Evolutionary conservation across 1,284 basidiomycete species (phyloP), one percentile per base, ranked within the genome.

Genomic region (Papiliotrema terrestris): DNA sequence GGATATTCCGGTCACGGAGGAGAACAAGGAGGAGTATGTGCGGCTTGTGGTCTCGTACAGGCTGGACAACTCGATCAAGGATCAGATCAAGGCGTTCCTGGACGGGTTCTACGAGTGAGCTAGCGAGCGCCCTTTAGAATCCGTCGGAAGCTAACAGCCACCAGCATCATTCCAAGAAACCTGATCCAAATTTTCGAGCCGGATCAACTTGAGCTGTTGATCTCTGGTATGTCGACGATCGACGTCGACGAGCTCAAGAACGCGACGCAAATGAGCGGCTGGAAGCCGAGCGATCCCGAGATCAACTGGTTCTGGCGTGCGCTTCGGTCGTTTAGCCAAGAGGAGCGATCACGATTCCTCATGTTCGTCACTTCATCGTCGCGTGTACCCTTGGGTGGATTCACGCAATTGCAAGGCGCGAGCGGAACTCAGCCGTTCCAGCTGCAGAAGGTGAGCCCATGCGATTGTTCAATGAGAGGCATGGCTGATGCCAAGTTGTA

Each of bases 241-340:
- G 94, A 98, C 65, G 92, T 98, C 3, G 95, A 98, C 72, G 95
- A 97, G 76, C 96, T 95, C 88, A 87, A 93, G 62, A 91, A 92
- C 45, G 90, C 94, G 23, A 71, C 70, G 9, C 69, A 74, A 58
- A 60, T 78, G 45, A 69, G 69, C 58, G 74, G 74, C 35, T 79
- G 74, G 71, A 74, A 76, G 55, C 41, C 72, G n/a, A 74, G 74
- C 14, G 95, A 98, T 75, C 89, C 94, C 2, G 91, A 95, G 68
- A 90, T 98, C 57, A 87, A 91, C 35, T 98, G 95, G 94, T 98
- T 93, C 88, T 99, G 96, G 96, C 85, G 96, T 63, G 94, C 95
- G 2, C 84, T 98, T 49, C 93, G 98, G 74, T 94, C 91, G 14
- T 98, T 98, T 80, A 94, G 91, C 66, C 89, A 95, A 50, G 94